Evolutionary conservation across 495 filamentous ascomycete genomes (phyloP).

Genomic region (Parmelia sp.): DNA sequence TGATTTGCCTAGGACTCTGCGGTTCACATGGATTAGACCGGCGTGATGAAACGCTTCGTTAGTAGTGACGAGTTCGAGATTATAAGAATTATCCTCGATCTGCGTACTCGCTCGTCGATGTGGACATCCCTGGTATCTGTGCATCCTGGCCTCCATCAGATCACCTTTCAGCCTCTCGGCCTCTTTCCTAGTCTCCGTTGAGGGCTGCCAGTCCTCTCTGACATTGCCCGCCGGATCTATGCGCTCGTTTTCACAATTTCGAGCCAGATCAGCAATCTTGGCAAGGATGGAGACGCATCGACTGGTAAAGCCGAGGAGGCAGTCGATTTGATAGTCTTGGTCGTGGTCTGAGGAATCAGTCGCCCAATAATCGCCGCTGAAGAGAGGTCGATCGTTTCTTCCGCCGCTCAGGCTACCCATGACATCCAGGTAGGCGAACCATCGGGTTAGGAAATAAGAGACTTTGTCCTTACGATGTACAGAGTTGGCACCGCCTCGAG

Average conservation of each 20-base stretch:
- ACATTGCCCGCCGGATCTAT: constrained; percentile 53
- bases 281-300: constrained; percentile 65
- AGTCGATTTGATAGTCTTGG: constrained; percentile 65
- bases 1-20: constrained; percentile 60
- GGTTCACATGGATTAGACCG: constrained; percentile 68
- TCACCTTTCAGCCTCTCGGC: constrained; percentile 52
- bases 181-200: constrained; percentile 43
- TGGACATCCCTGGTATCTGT: constrained; percentile 37
- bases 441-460: constrained; percentile 74
- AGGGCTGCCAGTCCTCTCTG: constrained; percentile 52
- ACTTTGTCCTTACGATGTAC: constrained; percentile 57
- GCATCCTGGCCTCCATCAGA: constrained; percentile 40
- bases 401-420: constrained; percentile 70
- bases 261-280: constrained; percentile 65
- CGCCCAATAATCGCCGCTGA: constrained; percentile 46
- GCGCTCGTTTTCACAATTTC: constrained; percentile 61
- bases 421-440: constrained; percentile 83
- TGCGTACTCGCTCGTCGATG: constrained; percentile 32
- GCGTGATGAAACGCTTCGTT: constrained; percentile 79
- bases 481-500: constrained; percentile 54
- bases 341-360: constrained; percentile 37
- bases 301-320: constrained; percentile 71
- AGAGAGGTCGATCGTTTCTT: constrained; percentile 50
- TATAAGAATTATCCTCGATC: constrained; percentile 32
- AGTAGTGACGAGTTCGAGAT: constrained; percentile 64